Conservation (phyloP, 495 filamentous ascomycete species). For the Terfezia claveryi region DNA sequence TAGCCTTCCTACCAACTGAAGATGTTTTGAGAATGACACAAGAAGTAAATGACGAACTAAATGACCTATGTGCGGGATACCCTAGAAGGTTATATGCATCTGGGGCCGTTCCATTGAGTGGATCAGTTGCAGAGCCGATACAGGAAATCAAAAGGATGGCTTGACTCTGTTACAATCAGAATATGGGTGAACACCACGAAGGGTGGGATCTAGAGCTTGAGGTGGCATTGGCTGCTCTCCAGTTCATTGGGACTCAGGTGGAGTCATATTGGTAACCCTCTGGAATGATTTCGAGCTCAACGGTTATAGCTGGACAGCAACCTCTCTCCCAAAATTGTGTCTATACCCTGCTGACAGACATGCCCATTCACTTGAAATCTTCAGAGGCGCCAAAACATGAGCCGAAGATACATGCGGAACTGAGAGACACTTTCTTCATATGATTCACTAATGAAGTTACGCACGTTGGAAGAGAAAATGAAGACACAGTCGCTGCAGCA, state of each 20-base stretch:
- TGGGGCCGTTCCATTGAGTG: conserved; percentile 58
- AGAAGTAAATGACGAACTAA: conserved; percentile 55
- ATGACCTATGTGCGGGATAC: conserved; percentile 38
- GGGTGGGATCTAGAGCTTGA: conserved; percentile 39
- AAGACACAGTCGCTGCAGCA: conserved; percentile 43
- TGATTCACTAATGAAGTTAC: conserved; percentile 70
- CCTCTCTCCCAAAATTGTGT: conserved; percentile 68
- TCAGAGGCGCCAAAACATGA: neutral
- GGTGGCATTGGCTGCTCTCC: conserved; percentile 31
- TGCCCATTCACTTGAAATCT: conserved; percentile 22
- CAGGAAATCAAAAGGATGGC: neutral
- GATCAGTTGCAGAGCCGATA: conserved; percentile 33
- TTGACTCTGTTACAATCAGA: conserved; percentile 41
- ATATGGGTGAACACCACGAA: conserved; percentile 48
- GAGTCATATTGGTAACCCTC: no score
- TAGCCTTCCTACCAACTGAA: conserved; percentile 52
- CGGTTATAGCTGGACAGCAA: conserved; percentile 26
- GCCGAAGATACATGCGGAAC: neutral
- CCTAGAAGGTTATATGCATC: conserved; percentile 52
- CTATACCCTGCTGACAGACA: conserved; percentile 49
- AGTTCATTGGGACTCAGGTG: no score
- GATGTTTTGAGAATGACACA: conserved; percentile 40
- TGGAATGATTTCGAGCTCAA: conserved; percentile 19
- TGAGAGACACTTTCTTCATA: conserved; percentile 52
- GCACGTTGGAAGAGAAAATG: conserved; percentile 50